A percentile compares a stretch with the other conserved stretches of the same genome.
Evolutionary conservation across 108 stramenopile genomes (phyloP).

Genomic region (Cyclostephanos invisitatus): DNA sequence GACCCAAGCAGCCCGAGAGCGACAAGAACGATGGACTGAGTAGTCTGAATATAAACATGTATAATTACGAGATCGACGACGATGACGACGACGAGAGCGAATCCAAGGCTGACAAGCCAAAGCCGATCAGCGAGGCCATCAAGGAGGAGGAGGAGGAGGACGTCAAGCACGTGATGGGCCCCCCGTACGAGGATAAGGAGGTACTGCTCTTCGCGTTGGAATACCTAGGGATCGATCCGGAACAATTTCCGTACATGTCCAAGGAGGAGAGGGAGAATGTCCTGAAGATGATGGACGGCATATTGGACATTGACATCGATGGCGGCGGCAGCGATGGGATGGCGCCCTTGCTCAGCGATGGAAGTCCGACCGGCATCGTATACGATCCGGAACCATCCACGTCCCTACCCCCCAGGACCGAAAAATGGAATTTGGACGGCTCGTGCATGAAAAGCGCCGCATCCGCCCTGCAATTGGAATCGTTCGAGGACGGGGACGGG

Average conservation of each 20-base stretch:
- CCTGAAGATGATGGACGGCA: conserved; percentile 7
- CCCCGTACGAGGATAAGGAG: not conserved
- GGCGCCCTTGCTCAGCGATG: not conserved
- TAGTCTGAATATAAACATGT: not conserved
- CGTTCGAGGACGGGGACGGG: conserved; percentile 15
- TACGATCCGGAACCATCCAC: too few species aligned
- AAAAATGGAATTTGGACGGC: not conserved
- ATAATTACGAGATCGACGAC: not conserved
- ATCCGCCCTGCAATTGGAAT: conserved; percentile 21
- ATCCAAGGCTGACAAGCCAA: not conserved
- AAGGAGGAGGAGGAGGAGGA: not conserved
- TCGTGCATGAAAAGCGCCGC: not conserved
- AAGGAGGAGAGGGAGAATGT: conserved; percentile 15
- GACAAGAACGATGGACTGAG: not conserved
- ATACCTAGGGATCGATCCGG: not conserved
- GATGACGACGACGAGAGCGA: not conserved
- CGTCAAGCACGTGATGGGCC: not conserved
- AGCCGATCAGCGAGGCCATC: not conserved
- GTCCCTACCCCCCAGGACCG: not conserved
- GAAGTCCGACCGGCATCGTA: conserved; percentile 2
- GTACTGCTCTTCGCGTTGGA: not conserved
- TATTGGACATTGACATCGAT: not conserved
- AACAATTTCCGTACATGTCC: not conserved
- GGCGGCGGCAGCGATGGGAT: not conserved
- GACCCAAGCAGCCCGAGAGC: conserved; percentile 1